Evolutionary conservation across 2,329 filamentous ascomycete species (phyloP), one percentile per base, ranked within the genome.

Genomic region (Aspergillus pseudoterreus): DNA sequence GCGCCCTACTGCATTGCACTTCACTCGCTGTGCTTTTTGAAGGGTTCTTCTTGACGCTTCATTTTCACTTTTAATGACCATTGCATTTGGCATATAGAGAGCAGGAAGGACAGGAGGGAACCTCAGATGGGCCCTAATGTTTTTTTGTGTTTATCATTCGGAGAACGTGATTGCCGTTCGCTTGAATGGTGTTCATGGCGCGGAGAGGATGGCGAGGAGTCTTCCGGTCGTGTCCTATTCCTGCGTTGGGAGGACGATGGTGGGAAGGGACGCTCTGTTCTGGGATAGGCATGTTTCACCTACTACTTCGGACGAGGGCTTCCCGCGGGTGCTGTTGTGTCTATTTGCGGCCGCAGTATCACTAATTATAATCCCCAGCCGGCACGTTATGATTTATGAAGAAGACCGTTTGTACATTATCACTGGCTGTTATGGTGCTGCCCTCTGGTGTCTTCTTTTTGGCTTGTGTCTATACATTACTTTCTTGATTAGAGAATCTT

Each of bases 21-120:
- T 63, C 67, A 66, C 61, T 72, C 68, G 67, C 62, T 71, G 67
- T 72, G 69, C 68, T 60, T 48, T 49, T 64, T 61, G 57, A 69
- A 57, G 53, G 55, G 51, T 51, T 62, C 62, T 55, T 58, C 56
- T 55, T 42, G 19, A 19, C 39, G 17, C 39, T 42, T 42, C 15
- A 19, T 21, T 42, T 59, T 51, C 63, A 57, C 61, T 57, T 60
- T 51, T 64, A 57, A 62, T 58, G 62, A 64, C 51, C 57, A 57
- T 62, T 64, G 65, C 65, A 68, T 70, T 17, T 55, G 59, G 61
- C 61, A 70, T 63, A 67, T 66, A 68, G 61, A 67, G 57, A 56
- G 58, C 52, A 49, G 30, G 17, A 22, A 36, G 24, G 49, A 27
- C 44, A 22, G 32, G 35, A 32, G 17, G 15, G 15, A 11, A 19